A percentile compares a stretch with the other conserved stretches of the same genome.
phyloP scores from a whole-genome alignment of 805 yeast genomes.

The Schwanniomyces sp. region DNA sequence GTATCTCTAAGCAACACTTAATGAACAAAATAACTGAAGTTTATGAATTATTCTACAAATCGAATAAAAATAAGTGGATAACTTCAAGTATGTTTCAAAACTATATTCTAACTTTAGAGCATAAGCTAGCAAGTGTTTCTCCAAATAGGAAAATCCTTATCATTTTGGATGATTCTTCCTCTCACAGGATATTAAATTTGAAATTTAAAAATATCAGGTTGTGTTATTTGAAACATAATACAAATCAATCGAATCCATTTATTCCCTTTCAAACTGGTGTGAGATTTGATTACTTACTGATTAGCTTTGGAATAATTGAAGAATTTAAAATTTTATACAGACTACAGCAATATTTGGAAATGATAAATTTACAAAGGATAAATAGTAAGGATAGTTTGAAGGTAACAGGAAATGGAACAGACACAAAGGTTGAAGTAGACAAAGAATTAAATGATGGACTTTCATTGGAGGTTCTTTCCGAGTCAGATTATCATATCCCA shows the following conservation, averaged over 20 bases:
- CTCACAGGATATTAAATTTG: constrained; percentile 53
- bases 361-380: constrained; percentile 34
- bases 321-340: constrained; percentile 61
- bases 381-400: constrained; percentile 10
- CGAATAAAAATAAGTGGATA: constrained; percentile 62
- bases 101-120: constrained; percentile 60
- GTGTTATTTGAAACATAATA: constrained; percentile 37
- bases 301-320: constrained; percentile 62
- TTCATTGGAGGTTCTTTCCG: constrained; percentile 32
- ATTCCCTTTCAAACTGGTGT: constrained; percentile 40
- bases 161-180: constrained; percentile 59
- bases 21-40: constrained; percentile 48
- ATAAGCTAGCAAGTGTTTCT: constrained; percentile 47
- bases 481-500: constrained; percentile 45
- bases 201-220: constrained; percentile 35
- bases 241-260: constrained; percentile 37
- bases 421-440: background rate
- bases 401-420: background rate
- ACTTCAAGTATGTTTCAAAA: constrained; percentile 63
- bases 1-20: constrained; percentile 13
- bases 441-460: constrained; percentile 5
- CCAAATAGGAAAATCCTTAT: constrained; percentile 51
- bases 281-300: constrained; percentile 56
- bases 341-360: constrained; percentile 53
- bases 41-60: constrained; percentile 55